Percentiles rank a stretch among this genome's conserved stretches.
Evolutionary conservation across 2,329 filamentous ascomycete species (phyloP).

Genomic region (Arthrobotrys pseudoclavata): DNA sequence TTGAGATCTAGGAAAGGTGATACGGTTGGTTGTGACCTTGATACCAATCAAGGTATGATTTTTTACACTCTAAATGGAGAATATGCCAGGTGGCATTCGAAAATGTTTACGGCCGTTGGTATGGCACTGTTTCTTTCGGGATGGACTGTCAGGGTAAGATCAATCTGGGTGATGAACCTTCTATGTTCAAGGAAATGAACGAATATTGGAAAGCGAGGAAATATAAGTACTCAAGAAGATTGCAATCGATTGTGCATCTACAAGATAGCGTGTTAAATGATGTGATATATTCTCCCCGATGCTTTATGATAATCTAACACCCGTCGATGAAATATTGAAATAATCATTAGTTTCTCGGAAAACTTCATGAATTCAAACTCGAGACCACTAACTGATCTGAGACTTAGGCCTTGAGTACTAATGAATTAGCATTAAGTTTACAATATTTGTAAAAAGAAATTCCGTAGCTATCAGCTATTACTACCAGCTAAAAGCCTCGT

Average conservation of each 20-base stretch:
- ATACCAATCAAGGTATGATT: conserved; percentile 17
- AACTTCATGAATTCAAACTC: no score
- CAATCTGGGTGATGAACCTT: conserved; percentile 22
- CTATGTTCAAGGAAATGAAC: conserved; percentile 36
- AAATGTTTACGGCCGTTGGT: conserved; percentile 28
- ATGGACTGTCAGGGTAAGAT: conserved; percentile 9
- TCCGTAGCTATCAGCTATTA: neutral
- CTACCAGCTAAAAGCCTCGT: conserved; percentile 49
- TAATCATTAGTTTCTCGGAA: no score
- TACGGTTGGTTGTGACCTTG: conserved; percentile 32
- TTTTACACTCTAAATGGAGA: conserved; percentile 41
- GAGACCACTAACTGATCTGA: no score
- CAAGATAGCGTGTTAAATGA: no score
- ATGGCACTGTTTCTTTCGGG: neutral
- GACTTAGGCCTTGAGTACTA: no score
- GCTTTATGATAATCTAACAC: no score
- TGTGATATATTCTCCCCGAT: no score
- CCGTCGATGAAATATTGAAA: no score
- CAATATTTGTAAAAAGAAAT: neutral
- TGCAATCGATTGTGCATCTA: no score
- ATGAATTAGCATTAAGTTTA: neutral
- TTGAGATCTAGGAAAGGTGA: conserved; percentile 25
- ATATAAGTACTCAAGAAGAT: neutral
- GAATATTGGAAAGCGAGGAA: neutral
- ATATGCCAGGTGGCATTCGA: conserved; percentile 28